Conservation (phyloP, 2,329 filamentous ascomycete species). For the Emericellopsis atlantica region DNA sequence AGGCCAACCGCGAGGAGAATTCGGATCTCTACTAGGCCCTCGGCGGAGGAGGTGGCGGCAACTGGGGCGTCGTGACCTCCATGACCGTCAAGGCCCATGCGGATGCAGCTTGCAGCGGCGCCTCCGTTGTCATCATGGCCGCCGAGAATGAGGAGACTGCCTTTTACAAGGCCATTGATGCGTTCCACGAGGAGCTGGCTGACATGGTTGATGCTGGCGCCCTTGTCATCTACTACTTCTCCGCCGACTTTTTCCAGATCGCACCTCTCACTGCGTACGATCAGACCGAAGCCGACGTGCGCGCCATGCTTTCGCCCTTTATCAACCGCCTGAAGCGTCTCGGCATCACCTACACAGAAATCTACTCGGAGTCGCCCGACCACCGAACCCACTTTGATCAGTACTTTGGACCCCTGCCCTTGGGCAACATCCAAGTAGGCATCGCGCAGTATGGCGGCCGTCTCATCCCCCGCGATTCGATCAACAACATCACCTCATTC, state of each 20-base stretch:
- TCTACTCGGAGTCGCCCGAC: conserved; percentile 12
- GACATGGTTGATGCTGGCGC: conserved; percentile 34
- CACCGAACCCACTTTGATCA: conserved; percentile 18
- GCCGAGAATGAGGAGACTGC: conserved; percentile 13
- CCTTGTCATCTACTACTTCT: conserved; percentile 33
- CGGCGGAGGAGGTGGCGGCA: conserved; percentile 40
- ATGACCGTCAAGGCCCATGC: conserved; percentile 39
- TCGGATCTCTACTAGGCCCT: conserved; percentile 52
- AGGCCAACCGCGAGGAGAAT: conserved; percentile 31
- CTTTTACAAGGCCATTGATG: conserved; percentile 33
- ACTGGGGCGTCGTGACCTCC: conserved; percentile 42
- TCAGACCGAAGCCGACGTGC: not conserved
- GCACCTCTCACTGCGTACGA: conserved; percentile 27
- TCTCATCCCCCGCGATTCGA: conserved; percentile 17
- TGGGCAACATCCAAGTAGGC: conserved; percentile 16
- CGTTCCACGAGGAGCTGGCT: conserved; percentile 27
- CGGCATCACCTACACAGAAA: conserved; percentile 9
- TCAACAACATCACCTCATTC: conserved; percentile 1
- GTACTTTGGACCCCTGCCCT: conserved; percentile 20
- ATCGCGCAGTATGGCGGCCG: conserved; percentile 20
- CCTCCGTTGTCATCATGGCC: not conserved
- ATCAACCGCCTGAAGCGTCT: conserved; percentile 11
- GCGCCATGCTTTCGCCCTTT: conserved; percentile 16
- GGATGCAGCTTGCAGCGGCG: conserved; percentile 26
- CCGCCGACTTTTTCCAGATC: conserved; percentile 4